Base-by-base conservation (phyloP, 2,329 filamentous ascomycete genomes). In the Cercospora citrullina region DNA sequence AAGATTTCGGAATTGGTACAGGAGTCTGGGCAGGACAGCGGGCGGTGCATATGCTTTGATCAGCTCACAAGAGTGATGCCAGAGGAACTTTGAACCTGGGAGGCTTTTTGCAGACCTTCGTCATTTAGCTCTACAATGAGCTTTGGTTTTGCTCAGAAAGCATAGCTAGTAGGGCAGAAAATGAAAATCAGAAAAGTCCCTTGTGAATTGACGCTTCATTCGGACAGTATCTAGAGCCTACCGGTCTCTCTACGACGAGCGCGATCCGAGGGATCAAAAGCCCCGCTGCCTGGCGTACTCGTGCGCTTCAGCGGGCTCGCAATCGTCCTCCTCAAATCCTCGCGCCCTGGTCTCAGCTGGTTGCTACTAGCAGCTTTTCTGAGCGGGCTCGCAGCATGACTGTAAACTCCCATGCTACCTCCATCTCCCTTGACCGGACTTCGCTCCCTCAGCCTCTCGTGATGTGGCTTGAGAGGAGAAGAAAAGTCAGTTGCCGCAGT, bases 331-430 rank as follows among this genome's bases (percentile, higher is more conserved):
- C 69, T 62, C 77, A 55, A 71, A 68, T 1, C 75, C 36, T 62
- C 75, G 64, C 53, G 66, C 61, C 71, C 75, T 21, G 79, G 76
- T 26, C 79, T 70, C 8, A 81, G 68, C 65, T 80, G 79, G 66
- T 84, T 91, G 79, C 79, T 87, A 79, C 82, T 92, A 73, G 83
- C 88, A 1, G 91, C 85, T 78, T 96, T 97, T 74, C 93, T 90
- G 12, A 98, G 79, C 0, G 94, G 94, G 10, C 92, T 96, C 48
- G 90, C 91, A 5, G 89, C 89, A 77, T 96, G 92, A 5, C 86
- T 90, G 78, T 89, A 93, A 0, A 96, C 85, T 14, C 94, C 93
- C 60, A 97, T 82, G 76, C 86, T 94, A 2, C 94, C 93, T 16
- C 93, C 93, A 76, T 90, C 88, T 9, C 87, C 84, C 45, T 74